Evolutionary conservation across 179 eudicot genomes (phyloP).

Genomic region (Silene coronaria): DNA sequence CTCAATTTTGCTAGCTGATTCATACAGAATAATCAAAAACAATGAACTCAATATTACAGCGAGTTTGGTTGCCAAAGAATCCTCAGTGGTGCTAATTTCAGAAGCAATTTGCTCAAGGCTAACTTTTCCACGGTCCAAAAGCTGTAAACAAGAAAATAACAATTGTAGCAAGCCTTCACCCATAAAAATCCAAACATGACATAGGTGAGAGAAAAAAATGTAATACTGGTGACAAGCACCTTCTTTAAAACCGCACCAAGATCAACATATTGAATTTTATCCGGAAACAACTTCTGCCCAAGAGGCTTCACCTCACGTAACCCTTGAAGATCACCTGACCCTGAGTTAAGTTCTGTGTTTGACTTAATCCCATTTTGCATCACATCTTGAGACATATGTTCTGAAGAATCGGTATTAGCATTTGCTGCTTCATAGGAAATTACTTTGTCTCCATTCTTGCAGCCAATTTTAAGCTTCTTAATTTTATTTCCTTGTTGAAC

Average conservation of each 20-base stretch:
- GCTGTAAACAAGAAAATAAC: slow-evolving; percentile 35
- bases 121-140: slow-evolving; percentile 69
- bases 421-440: slow-evolving; percentile 27
- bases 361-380: slow-evolving; percentile 23
- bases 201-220: not conserved
- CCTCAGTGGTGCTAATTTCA: slow-evolving; percentile 55
- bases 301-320: slow-evolving; percentile 23
- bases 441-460: slow-evolving; percentile 49
- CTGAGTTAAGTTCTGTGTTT: slow-evolving; percentile 31
- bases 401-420: slow-evolving; percentile 24
- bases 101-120: slow-evolving; percentile 56
- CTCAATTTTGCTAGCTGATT: slow-evolving; percentile 14
- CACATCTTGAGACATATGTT: slow-evolving; percentile 27
- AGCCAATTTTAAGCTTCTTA: slow-evolving; percentile 46
- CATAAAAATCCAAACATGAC: not conserved
- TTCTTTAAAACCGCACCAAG: slow-evolving; percentile 51
- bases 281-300: slow-evolving; percentile 30
- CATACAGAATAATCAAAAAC: slow-evolving; percentile 21
- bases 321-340: slow-evolving; percentile 30
- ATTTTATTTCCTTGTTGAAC: slow-evolving; percentile 31
- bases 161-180: not conserved
- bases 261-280: slow-evolving; percentile 40
- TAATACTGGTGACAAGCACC: slow-evolving; percentile 35
- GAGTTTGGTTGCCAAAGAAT: slow-evolving; percentile 51
- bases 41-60: slow-evolving; percentile 42